These are phyloP conservation scores for Pseudopyricularia cyperi DNA, from an alignment of 2,329 filamentous ascomycete species.

Conservation along the genomic window DNA sequence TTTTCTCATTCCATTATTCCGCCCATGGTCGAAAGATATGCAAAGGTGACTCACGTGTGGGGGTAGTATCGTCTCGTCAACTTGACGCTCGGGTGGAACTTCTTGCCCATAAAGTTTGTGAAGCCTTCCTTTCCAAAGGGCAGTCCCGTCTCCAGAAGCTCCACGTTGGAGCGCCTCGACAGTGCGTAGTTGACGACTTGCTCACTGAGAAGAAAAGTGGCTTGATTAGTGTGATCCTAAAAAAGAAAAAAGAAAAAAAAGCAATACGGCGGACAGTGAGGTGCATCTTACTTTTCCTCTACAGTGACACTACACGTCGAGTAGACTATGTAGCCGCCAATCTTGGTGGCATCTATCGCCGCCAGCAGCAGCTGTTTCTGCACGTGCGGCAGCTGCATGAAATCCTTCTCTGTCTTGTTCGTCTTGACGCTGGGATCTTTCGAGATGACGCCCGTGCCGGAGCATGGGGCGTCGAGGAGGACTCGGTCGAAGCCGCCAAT, in stretches of 20 bases:
- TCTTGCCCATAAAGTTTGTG: constrained; percentile 80
- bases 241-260: no score
- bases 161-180: constrained; percentile 82
- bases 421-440: constrained; percentile 97
- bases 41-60: constrained; percentile 37
- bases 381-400: constrained; percentile 81
- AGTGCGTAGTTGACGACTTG: constrained; percentile 72
- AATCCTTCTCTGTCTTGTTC: constrained; percentile 93
- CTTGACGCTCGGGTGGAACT: constrained; percentile 74
- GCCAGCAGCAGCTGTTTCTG: constrained; percentile 90
- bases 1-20: neutral
- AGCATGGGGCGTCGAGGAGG: constrained; percentile 87
- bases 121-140: constrained; percentile 89
- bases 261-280: no score
- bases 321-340: constrained; percentile 90
- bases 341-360: constrained; percentile 91
- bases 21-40: neutral
- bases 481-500: constrained; percentile 95
- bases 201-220: constrained; percentile 6
- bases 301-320: constrained; percentile 92
- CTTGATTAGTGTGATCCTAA: constrained; percentile 2
- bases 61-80: constrained; percentile 80
- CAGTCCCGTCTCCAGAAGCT: constrained; percentile 81
- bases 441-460: constrained; percentile 91
- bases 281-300: constrained; percentile 54